Base-by-base conservation (phyloP, 2,329 filamentous ascomycete genomes). In the Coniosporium tulheliwenetii region DNA sequence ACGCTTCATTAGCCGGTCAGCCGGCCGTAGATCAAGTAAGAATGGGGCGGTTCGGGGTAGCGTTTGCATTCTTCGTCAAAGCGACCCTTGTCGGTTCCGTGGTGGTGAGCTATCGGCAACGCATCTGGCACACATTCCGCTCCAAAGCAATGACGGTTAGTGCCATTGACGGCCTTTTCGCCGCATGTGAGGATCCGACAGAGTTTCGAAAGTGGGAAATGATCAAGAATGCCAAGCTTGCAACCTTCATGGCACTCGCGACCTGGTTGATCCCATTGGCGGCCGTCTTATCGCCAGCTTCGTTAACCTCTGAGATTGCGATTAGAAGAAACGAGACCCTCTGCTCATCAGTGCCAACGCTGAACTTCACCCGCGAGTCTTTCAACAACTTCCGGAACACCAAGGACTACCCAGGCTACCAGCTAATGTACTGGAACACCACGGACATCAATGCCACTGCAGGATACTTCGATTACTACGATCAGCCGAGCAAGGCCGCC, bases 101-200 rank as follows among this genome's bases (percentile, higher is more conserved):
- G 8, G 47, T 61, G 14, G 45, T 60, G 33, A 55, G 55, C 41
- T 60, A 61, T 39, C 48, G 56, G 30, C 58, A 61, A 39, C 44
- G 57, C 29, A 59, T 60, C 45, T 61, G 58, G 58, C 50, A 55
- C 34, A 60, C 58, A 0, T 54, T 60, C 41, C 47, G 57, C 34
- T 47, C 42, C 7, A 57, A 55, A 37, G 56, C 57, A 1, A 54
- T 61, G 55, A 60, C 58, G 2, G 52, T 61, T 37, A 50, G 48
- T 10, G 57, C 54, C 8, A 61, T 61, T 36, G 58, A 61, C 44
- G 54, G 57, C 2, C 47, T 60, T 1, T 60, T 61, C 37, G 51
- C 56, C 10, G 57, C 52, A 5, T 54, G 53, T 3, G 57, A 59
- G 46, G 56, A 60, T 39, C 57, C 52, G 1, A 52, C 52, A 1